Percentiles rank a stretch among this genome's conserved stretches.
phyloP scores from a whole-genome alignment of 2,329 filamentous ascomycete genomes.

The Colletotrichum abscissum region DNA sequence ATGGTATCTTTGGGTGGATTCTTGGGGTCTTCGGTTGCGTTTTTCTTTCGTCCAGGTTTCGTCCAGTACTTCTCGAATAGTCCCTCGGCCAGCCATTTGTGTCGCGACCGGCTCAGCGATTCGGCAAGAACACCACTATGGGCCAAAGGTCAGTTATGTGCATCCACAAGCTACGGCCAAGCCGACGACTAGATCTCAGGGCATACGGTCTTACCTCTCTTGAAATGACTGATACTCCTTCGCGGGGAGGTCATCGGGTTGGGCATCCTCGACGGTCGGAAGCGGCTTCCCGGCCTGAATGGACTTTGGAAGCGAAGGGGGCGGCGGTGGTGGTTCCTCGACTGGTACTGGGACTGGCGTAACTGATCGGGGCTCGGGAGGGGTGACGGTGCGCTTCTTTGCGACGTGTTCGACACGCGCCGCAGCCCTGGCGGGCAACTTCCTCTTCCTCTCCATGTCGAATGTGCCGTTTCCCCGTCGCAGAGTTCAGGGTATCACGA shows the following conservation, averaged over 20 bases:
- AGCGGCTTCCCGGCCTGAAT: constrained; percentile 75
- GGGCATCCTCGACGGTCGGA: constrained; percentile 75
- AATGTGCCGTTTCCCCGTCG: constrained; percentile 21
- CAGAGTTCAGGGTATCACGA: constrained; percentile 31
- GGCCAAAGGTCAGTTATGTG: constrained; percentile 14
- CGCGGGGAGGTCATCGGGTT: constrained; percentile 70
- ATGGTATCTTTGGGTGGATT: constrained; percentile 79
- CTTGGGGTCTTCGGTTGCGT: constrained; percentile 71
- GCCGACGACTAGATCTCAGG: not conserved
- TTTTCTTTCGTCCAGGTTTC: constrained; percentile 77
- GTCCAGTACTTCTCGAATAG: constrained; percentile 84
- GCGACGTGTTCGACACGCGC: constrained; percentile 69
- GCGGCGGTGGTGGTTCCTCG: constrained; percentile 48
- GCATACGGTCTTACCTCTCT: constrained; percentile 67
- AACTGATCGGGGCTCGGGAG: constrained; percentile 61
- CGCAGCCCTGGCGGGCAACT: constrained; percentile 71
- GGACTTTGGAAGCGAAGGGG: constrained; percentile 67
- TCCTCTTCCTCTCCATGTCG: constrained; percentile 73
- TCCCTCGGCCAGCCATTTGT: constrained; percentile 77
- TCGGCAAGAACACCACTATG: constrained; percentile 78
- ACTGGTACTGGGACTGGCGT: constrained; percentile 56
- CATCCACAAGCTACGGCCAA: not conserved
- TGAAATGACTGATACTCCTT: constrained; percentile 79
- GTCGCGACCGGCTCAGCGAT: constrained; percentile 78
- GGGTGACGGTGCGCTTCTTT: constrained; percentile 69